Evolutionary conservation across 2,329 filamentous ascomycete genomes (phyloP), one percentile per base, ranked within the genome.

Genomic region (Ceratocystis huliohia): DNA sequence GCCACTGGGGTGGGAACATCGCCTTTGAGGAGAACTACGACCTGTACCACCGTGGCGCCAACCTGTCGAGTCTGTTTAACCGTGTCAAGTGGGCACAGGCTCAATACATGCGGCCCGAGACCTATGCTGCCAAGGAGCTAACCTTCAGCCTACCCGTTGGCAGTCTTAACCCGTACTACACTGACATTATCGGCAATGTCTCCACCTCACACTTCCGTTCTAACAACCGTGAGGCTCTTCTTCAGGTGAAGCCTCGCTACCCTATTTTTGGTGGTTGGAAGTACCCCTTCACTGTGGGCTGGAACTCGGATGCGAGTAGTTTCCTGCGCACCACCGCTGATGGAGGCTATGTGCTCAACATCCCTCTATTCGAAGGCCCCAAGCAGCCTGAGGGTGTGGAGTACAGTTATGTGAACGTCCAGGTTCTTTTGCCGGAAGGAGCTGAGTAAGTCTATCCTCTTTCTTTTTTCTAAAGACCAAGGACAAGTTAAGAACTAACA

Each of bases 211-310:
- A 84, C 69, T 99, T 96, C 82, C 84, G 92, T 69, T 85, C 81
- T 70, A 89, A 84, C 74, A 84, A 82, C 74, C 85, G 88, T 25
- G 89, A 93, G 76, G 88, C 89, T n/a, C 79, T 88, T 53, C 82
- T 99, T 33, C 92, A 96, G 76, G 81, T 96, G 69, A 94, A 92
- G 80, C 94, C 94, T 22, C 85, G 94, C 64, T 99, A 96, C 76
- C 94, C 94, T n/a, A 76, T 99, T 28, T 99, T 96, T 72, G 94
- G 94, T 68, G 91, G 90, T 68, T 99, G 94, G 94, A 96, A 96
- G 77, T 97, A 96, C 77, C 94, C 89, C 70, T 99, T 97, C 80
- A 90, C 88, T 68, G 86, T 97, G 67, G 94, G 94, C 71, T 99
- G 94, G 94, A 95, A 97, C 78, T 87, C 89, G 64, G 85, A 96